phyloP scores from a whole-genome alignment of 768 basidiomycete species.

The Mycena epipterygia region DNA sequence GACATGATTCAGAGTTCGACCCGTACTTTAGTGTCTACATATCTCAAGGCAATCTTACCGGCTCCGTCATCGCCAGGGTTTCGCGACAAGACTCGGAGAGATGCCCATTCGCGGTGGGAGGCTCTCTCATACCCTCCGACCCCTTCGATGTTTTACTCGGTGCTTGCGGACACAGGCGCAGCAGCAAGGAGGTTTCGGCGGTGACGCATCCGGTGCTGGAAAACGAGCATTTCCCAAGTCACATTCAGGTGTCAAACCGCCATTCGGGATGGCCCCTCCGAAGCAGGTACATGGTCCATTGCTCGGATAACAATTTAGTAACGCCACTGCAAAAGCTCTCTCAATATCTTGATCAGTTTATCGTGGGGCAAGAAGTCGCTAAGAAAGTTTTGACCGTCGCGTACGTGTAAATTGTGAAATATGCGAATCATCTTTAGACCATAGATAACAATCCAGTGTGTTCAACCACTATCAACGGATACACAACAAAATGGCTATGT shows the following conservation, averaged over 20 bases:
- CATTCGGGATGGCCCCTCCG: constrained; percentile 55
- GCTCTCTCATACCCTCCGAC: constrained; percentile 1
- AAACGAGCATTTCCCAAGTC: constrained; percentile 20
- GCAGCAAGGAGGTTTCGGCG: constrained; percentile 22
- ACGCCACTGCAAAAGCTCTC: constrained; percentile 68
- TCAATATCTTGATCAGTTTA: constrained; percentile 88
- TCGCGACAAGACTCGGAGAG: neutral
- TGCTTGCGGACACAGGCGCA: constrained; percentile 26
- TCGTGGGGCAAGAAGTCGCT: constrained; percentile 92
- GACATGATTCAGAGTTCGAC: too few relatives aligned
- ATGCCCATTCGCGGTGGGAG: constrained; percentile 19
- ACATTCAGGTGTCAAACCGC: constrained; percentile 13
- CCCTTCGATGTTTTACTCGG: neutral
- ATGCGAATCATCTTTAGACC: neutral
- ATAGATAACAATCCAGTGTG: constrained; percentile 64
- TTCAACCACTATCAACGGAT: constrained; percentile 97
- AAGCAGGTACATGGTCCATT: constrained; percentile 52
- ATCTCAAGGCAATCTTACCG: too few relatives aligned
- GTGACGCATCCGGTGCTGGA: neutral
- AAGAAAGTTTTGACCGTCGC: constrained; percentile 96
- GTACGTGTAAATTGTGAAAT: constrained; percentile 61
- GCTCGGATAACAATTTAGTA: neutral
- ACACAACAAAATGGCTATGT: constrained; percentile 71
- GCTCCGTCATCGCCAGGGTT: too few relatives aligned
- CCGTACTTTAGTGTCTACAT: too few relatives aligned